Evolutionary conservation across 2,329 filamentous ascomycete species (phyloP).

Genomic region (Epichloe brachyelytri): DNA sequence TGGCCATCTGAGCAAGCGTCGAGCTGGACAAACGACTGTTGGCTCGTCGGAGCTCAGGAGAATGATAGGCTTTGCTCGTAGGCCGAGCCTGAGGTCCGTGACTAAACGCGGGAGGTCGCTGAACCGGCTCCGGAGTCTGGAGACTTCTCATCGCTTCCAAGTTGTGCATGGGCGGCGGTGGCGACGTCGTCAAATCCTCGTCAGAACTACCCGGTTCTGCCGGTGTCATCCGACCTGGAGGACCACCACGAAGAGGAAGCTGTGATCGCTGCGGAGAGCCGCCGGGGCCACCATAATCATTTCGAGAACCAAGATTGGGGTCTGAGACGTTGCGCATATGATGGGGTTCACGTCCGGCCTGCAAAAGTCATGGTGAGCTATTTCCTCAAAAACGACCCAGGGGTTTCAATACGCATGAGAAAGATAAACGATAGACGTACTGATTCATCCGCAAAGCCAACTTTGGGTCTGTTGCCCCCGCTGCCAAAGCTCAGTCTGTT

Average conservation of each 20-base stretch:
- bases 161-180: conserved; percentile 31
- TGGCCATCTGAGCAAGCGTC: conserved; percentile 69
- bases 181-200: conserved; percentile 31
- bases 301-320: conserved; percentile 18
- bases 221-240: conserved; percentile 31
- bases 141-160: conserved; percentile 42
- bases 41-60: conserved; percentile 64
- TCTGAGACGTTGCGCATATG: conserved; percentile 39
- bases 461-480: conserved; percentile 26
- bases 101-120: conserved; percentile 63
- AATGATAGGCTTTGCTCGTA: conserved; percentile 53
- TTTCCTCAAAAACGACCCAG: not conserved
- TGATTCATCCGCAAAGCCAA: conserved; percentile 45
- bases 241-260: conserved; percentile 25
- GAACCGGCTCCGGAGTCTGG: conserved; percentile 63
- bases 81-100: conserved; percentile 63
- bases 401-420: not conserved
- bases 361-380: conserved; percentile 14
- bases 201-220: conserved; percentile 45
- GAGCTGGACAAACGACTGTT: conserved; percentile 73
- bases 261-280: conserved; percentile 22
- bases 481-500: conserved; percentile 39
- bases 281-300: conserved; percentile 12
- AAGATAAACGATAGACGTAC: not conserved
- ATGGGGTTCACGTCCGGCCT: conserved; percentile 19